Percentiles rank a stretch among this genome's conserved stretches.
Evolutionary conservation across 148 eudicot species (phyloP).

Genomic region (Vaccinium corymbosum): DNA sequence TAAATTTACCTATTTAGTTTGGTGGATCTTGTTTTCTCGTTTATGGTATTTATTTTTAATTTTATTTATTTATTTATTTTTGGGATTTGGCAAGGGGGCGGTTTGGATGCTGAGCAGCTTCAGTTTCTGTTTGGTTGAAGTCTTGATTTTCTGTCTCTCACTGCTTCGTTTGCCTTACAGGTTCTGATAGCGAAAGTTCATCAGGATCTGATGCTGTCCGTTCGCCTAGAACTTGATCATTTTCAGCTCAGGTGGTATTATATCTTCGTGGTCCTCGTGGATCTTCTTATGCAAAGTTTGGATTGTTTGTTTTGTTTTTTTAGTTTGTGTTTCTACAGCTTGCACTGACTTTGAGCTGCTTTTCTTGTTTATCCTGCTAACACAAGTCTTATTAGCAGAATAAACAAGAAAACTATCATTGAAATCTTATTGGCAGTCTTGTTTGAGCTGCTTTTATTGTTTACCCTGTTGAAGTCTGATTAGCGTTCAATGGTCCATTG

Average conservation of each 20-base stretch:
- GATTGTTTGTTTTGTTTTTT: not conserved
- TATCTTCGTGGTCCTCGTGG: not conserved
- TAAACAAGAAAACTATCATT: not conserved
- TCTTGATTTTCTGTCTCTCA: not conserved
- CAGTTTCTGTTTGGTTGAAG: not conserved
- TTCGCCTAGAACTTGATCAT: slow-evolving; percentile 28
- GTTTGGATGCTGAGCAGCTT: too few relatives aligned
- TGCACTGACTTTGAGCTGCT: not conserved
- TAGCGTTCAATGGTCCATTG: too few relatives aligned
- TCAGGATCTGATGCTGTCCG: slow-evolving; percentile 41
- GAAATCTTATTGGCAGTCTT: too few relatives aligned
- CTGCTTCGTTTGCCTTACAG: slow-evolving; percentile 37
- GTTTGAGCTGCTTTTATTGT: too few relatives aligned
- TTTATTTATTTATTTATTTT: not conserved
- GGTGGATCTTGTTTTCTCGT: not conserved
- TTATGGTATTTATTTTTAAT: not conserved
- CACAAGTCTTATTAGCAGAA: too few relatives aligned
- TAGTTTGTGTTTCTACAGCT: not conserved
- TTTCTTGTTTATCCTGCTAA: not conserved
- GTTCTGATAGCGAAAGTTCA: slow-evolving; percentile 66
- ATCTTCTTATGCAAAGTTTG: not conserved
- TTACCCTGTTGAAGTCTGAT: too few relatives aligned
- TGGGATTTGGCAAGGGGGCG: not conserved
- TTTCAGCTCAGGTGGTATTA: slow-evolving; percentile 19
- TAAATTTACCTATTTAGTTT: not conserved